Conservation (phyloP, 208 protist genomes). For the Trypanosoma caninum region DNA sequence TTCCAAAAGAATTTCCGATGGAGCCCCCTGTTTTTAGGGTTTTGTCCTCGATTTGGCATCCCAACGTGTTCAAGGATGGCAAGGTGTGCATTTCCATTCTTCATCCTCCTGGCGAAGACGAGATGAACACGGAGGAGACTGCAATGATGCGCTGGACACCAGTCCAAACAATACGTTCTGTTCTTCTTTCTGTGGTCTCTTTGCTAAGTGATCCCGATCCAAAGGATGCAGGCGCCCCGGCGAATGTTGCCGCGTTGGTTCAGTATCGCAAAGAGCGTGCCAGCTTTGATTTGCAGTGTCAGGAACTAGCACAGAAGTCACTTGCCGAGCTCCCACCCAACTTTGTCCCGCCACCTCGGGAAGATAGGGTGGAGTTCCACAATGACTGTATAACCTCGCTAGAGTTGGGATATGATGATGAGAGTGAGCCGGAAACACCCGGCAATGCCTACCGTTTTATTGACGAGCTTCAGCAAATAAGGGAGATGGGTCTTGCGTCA, state of each 20-base stretch:
- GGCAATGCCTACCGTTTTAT: conserved; percentile 9
- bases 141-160: conserved; percentile 96
- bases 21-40: conserved; percentile 94
- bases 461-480: conserved; percentile 72
- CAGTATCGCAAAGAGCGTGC: conserved; percentile 76
- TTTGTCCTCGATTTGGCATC: conserved; percentile 96
- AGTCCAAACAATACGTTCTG: conserved; percentile 93
- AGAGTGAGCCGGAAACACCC: conserved; percentile 6
- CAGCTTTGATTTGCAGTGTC: conserved; percentile 59
- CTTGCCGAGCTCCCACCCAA: conserved; percentile 83
- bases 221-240: conserved; percentile 89
- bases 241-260: conserved; percentile 94
- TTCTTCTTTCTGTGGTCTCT: conserved; percentile 93
- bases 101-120: conserved; percentile 96
- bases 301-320: conserved; percentile 81
- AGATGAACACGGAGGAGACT: conserved; percentile 84
- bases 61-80: conserved; percentile 96
- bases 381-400: conserved; percentile 22
- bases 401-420: conserved; percentile 26
- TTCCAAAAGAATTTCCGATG: conserved; percentile 96
- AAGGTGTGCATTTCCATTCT: conserved; percentile 98
- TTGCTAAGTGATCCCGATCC: conserved; percentile 94
- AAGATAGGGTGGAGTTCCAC: conserved; percentile 51
- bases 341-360: conserved; percentile 68
- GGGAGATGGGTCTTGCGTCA: conserved; percentile 59